These are phyloP conservation scores for Zygosaccharomyces bisporus DNA, from an alignment of 805 yeast genomes.

Conservation along the genomic window DNA sequence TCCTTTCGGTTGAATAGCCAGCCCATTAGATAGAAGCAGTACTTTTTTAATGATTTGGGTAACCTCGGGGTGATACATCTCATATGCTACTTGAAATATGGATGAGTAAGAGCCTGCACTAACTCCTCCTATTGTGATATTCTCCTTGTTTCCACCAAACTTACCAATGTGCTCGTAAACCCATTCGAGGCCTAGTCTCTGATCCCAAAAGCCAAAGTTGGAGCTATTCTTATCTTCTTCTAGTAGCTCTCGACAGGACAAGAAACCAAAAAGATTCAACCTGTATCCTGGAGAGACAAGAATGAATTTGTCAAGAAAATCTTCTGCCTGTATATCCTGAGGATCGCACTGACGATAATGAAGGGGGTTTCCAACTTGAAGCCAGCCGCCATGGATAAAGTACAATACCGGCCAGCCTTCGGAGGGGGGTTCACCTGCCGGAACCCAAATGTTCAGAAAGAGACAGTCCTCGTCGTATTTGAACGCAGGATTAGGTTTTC, in stretches of 20 bases:
- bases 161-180: conserved; percentile 39
- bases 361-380: conserved; percentile 37
- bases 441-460: conserved; percentile 40
- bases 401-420: conserved; percentile 43
- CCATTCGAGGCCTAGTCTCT: conserved; percentile 46
- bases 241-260: conserved; percentile 38
- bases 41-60: conserved; percentile 40
- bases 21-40: conserved; percentile 38
- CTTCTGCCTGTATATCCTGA: conserved; percentile 29
- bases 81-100: conserved; percentile 42
- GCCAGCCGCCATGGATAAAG: conserved; percentile 45
- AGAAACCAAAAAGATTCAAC: conserved; percentile 39
- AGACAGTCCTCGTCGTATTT: conserved; percentile 36
- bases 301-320: conserved; percentile 35
- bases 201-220: conserved; percentile 48
- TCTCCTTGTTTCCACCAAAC: conserved; percentile 46
- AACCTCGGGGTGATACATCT: conserved; percentile 40
- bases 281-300: conserved; percentile 41
- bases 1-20: conserved; percentile 40
- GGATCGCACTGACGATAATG: conserved; percentile 24
- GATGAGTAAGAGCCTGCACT: conserved; percentile 47
- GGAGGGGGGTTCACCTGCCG: conserved; percentile 35
- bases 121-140: conserved; percentile 44
- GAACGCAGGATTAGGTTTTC: conserved; percentile 30
- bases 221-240: conserved; percentile 34